Conservation (phyloP, 148 eudicot species). For the Fagopyrum homotropicum region DNA sequence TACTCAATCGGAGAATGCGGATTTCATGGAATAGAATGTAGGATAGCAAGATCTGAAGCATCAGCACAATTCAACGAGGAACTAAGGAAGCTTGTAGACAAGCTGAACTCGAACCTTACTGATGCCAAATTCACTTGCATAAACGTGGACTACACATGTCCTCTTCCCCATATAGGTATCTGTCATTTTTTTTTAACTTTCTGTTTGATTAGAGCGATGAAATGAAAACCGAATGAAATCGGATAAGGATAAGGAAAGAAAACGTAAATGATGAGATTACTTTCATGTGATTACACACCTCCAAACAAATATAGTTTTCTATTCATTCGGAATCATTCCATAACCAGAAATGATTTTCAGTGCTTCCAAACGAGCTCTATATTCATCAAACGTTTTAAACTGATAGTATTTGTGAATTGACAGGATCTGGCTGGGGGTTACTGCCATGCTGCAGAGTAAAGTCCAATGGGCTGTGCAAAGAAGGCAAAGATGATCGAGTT, state of each 20-base stretch:
- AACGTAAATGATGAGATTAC: too few species aligned
- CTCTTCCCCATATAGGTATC: slow-evolving; percentile 15
- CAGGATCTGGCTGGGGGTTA: neutral
- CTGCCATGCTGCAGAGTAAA: slow-evolving; percentile 18
- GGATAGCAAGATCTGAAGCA: slow-evolving; percentile 20
- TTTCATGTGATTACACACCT: neutral
- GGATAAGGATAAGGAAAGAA: too few species aligned
- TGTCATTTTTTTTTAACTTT: neutral
- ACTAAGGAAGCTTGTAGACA: slow-evolving; percentile 24
- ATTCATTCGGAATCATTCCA: too few species aligned
- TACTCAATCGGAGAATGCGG: neutral
- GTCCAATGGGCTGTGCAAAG: slow-evolving; percentile 25
- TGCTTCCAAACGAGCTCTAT: too few species aligned
- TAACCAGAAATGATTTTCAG: too few species aligned
- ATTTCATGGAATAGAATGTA: slow-evolving; percentile 16
- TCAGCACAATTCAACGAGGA: slow-evolving; percentile 30
- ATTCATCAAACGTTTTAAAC: too few species aligned
- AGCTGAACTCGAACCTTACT: slow-evolving; percentile 21
- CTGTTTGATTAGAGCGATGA: neutral
- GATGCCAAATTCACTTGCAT: slow-evolving; percentile 35
- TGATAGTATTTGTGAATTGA: neutral
- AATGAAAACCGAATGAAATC: too few species aligned
- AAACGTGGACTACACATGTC: slow-evolving; percentile 20
- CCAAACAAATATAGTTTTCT: too few species aligned
- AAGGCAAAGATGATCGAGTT: neutral